Conservation (phyloP, 129 eudicot genomes). For the Centella asiatica region DNA sequence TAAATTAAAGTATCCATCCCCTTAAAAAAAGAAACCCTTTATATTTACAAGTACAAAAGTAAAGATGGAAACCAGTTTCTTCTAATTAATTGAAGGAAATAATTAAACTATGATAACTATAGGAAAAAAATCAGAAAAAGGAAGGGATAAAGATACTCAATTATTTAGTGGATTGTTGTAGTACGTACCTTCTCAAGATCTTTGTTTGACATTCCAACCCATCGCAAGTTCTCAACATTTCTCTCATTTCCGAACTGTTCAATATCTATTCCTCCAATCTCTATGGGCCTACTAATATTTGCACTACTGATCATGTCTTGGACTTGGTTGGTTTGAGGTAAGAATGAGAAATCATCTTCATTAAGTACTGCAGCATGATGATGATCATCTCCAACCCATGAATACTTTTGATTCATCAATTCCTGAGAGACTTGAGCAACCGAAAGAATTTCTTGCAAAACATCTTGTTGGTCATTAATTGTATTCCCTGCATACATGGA, state of each 20-base stretch:
- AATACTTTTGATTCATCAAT: constrained; percentile 54
- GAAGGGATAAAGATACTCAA: neutral
- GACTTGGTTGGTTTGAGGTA: constrained; percentile 30
- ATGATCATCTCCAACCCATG: constrained; percentile 41
- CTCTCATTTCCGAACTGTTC: constrained; percentile 41
- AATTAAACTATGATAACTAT: no score
- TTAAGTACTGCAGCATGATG: constrained; percentile 14
- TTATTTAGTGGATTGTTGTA: neutral
- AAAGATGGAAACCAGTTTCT: no score
- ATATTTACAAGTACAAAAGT: no score
- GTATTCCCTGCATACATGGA: constrained; percentile 26
- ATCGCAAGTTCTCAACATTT: constrained; percentile 62
- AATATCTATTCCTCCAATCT: constrained; percentile 30
- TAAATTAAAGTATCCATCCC: no score
- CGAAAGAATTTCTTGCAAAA: constrained; percentile 71
- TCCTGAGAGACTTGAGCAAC: constrained; percentile 81
- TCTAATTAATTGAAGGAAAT: no score
- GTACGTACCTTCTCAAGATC: constrained; percentile 64
- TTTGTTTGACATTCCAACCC: constrained; percentile 82
- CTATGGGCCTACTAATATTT: constrained; percentile 35
- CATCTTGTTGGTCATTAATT: constrained; percentile 39
- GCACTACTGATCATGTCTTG: no score
- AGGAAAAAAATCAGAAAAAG: no score
- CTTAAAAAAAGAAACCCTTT: no score
- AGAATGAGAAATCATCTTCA: constrained; percentile 56